phyloP scores from a whole-genome alignment of 1,139 yeast genomes.

The Hansenula anomala region DNA sequence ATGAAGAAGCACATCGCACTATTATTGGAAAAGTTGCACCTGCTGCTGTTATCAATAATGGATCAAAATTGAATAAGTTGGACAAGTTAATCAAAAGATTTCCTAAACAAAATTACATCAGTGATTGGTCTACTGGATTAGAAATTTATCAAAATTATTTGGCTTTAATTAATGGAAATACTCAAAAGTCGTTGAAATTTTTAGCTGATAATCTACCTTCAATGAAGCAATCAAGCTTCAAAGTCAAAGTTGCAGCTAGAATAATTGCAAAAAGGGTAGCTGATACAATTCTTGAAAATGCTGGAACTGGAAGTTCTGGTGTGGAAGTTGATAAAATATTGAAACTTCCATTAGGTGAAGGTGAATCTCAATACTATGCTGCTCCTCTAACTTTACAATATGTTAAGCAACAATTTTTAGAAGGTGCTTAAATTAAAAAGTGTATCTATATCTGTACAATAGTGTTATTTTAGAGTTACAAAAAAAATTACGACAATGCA shows the following conservation, averaged over 20 bases:
- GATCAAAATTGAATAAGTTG: conserved; percentile 33
- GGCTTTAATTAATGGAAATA: conserved; percentile 17
- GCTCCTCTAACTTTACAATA: conserved; percentile 8
- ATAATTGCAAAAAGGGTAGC: conserved; percentile 49
- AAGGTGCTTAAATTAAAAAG: not conserved
- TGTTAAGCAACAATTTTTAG: conserved; percentile 5
- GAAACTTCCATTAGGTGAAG: conserved; percentile 41
- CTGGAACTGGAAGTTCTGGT: conserved; percentile 21
- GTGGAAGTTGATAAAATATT: conserved; percentile 25
- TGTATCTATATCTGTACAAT: not conserved
- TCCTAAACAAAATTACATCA: conserved; percentile 40
- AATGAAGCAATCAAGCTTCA: conserved; percentile 29
- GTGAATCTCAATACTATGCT: conserved; percentile 38
- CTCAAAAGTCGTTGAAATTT: conserved; percentile 26
- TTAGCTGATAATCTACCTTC: conserved; percentile 44
- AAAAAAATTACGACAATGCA: not conserved
- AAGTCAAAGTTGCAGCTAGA: conserved; percentile 42
- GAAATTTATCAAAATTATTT: conserved; percentile 50
- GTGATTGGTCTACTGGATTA: conserved; percentile 57
- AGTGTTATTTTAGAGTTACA: not conserved
- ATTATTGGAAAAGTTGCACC: conserved; percentile 67
- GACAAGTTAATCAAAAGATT: conserved; percentile 39
- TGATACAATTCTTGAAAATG: conserved; percentile 30
- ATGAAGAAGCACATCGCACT: conserved; percentile 60
- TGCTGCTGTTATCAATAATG: conserved; percentile 44